Conservation (phyloP, 2,329 filamentous ascomycete species). For the Elsinoe fawcettii region DNA sequence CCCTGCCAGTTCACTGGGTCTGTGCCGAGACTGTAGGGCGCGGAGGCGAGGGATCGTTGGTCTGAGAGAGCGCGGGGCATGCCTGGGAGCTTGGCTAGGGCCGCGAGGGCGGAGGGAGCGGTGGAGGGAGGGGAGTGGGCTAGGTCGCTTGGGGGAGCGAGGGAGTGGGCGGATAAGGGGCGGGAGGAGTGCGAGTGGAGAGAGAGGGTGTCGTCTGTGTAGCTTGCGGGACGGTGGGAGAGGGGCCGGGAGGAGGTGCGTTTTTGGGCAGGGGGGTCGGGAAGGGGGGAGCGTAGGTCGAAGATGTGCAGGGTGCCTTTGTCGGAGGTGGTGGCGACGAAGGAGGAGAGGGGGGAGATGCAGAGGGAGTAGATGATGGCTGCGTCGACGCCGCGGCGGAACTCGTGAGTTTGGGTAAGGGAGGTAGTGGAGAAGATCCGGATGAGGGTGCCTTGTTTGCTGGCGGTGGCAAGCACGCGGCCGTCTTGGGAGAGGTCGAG, state of each 20-base stretch:
- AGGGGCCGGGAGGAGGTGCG: slow-evolving; percentile 23
- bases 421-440: slow-evolving; percentile 75
- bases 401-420: slow-evolving; percentile 72
- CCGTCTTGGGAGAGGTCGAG: slow-evolving; percentile 74
- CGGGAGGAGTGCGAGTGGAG: slow-evolving; percentile 16
- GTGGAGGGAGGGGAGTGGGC: slow-evolving; percentile 17
- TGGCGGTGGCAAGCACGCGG: slow-evolving; percentile 77
- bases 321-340: slow-evolving; percentile 88
- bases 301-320: slow-evolving; percentile 95
- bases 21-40: slow-evolving; percentile 75
- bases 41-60: slow-evolving; percentile 74
- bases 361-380: slow-evolving; percentile 81
- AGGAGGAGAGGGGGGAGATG: slow-evolving; percentile 71
- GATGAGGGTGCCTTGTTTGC: slow-evolving; percentile 84
- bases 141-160: slow-evolving; percentile 25
- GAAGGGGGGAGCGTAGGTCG: slow-evolving; percentile 59
- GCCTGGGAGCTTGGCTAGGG: slow-evolving; percentile 68
- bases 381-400: slow-evolving; percentile 80
- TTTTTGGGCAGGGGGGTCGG: slow-evolving; percentile 29
- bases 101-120: slow-evolving; percentile 17
- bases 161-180: slow-evolving; percentile 19
- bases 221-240: slow-evolving; percentile 18
- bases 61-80: slow-evolving; percentile 85
- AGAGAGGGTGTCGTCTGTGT: slow-evolving; percentile 17
- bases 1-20: slow-evolving; percentile 47